These are phyloP conservation scores for Elsinoe perseae DNA, from an alignment of 2,329 filamentous ascomycete species.

Conservation along the genomic window DNA sequence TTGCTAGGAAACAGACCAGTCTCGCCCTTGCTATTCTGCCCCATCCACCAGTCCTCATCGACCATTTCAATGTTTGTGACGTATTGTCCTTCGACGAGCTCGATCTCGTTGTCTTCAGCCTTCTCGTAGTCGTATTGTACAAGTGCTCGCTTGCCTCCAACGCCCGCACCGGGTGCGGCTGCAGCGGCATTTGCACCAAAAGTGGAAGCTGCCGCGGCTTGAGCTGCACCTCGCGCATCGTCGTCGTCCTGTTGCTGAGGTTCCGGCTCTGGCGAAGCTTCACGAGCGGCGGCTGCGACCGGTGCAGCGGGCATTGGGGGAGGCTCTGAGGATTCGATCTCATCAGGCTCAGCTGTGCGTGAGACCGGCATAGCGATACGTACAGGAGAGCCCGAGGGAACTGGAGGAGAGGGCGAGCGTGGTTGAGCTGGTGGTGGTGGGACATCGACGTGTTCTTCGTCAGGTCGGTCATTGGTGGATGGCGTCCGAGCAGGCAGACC, in stretches of 20 bases:
- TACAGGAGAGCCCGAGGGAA: constrained; percentile 63
- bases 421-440: constrained; percentile 36
- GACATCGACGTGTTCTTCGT: constrained; percentile 45
- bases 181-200: constrained; percentile 39
- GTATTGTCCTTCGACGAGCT: constrained; percentile 78
- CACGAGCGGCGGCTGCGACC: constrained; percentile 55
- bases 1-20: constrained; percentile 91
- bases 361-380: constrained; percentile 79
- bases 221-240: constrained; percentile 46
- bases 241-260: constrained; percentile 55
- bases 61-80: constrained; percentile 95
- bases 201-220: constrained; percentile 38
- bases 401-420: constrained; percentile 41
- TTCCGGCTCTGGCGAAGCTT: constrained; percentile 59
- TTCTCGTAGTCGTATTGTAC: constrained; percentile 96
- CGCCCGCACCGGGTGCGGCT: constrained; percentile 30
- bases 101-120: constrained; percentile 93
- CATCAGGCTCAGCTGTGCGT: constrained; percentile 46
- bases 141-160: constrained; percentile 62
- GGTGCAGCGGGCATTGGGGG: constrained; percentile 57
- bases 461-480: constrained; percentile 37
- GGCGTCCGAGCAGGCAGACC: constrained; percentile 58
- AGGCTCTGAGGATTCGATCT: constrained; percentile 46
- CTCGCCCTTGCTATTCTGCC: constrained; percentile 76
- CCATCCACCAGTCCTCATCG: constrained; percentile 98